These are phyloP conservation scores for Termitomyces sp. DNA, from an alignment of 768 basidiomycete genomes.

Conservation along the genomic window DNA sequence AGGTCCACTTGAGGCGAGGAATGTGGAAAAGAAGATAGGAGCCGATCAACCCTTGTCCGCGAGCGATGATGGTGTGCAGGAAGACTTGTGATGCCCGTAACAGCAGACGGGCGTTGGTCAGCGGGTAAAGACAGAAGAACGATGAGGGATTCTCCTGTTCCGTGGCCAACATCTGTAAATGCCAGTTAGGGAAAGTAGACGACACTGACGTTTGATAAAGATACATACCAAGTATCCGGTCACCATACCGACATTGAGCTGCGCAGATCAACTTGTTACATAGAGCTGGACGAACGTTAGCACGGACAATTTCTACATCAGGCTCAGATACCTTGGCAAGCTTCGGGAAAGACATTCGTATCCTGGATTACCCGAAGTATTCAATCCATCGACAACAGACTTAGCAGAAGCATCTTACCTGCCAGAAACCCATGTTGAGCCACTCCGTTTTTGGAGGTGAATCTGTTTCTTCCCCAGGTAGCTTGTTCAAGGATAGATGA, in stretches of 20 bases:
- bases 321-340: slow-evolving; percentile 47
- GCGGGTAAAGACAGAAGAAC: slow-evolving; percentile 42
- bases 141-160: slow-evolving; percentile 61
- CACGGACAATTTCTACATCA: background rate
- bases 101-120: slow-evolving; percentile 38
- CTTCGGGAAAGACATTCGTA: slow-evolving; percentile 45
- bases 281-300: slow-evolving; percentile 25
- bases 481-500: slow-evolving; percentile 47
- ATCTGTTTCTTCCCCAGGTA: slow-evolving; percentile 26
- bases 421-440: slow-evolving; percentile 72
- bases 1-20: slow-evolving; percentile 30
- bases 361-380: slow-evolving; percentile 24
- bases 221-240: slow-evolving; percentile 46
- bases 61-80: slow-evolving; percentile 42
- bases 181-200: background rate
- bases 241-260: slow-evolving; percentile 33
- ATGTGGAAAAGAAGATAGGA: slow-evolving; percentile 16
- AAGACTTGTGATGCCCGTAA: slow-evolving; percentile 58
- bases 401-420: slow-evolving; percentile 29
- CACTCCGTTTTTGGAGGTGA: slow-evolving; percentile 50
- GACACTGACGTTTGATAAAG: background rate
- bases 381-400: background rate
- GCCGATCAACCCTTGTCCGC: slow-evolving; percentile 28
- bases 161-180: slow-evolving; percentile 57
- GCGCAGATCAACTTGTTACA: slow-evolving; percentile 45